Conservation (phyloP, 2,329 filamentous ascomycete species). For the Lanzia echinophila region DNA sequence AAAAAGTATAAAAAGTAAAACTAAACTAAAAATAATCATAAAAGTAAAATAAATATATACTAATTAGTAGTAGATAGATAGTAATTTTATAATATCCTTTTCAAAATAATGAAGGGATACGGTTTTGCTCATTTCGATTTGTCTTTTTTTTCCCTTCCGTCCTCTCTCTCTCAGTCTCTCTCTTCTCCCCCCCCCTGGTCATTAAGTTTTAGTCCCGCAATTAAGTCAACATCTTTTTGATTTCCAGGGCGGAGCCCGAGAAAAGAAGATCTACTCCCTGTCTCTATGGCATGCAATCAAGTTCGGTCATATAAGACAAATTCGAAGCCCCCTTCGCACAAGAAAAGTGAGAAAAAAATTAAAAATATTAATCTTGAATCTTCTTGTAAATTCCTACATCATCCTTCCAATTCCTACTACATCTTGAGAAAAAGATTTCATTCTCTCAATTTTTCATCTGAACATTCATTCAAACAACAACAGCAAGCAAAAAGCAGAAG, state of each 20-base stretch:
- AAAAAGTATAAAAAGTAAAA: neutral
- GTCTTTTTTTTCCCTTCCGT: constrained; percentile 23
- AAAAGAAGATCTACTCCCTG: constrained; percentile 22
- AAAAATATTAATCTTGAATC: constrained; percentile 14
- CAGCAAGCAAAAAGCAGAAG: too few relatives aligned
- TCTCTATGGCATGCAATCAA: constrained; percentile 23
- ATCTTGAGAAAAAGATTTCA: neutral
- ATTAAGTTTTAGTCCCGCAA: constrained; percentile 19
- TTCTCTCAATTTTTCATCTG: neutral
- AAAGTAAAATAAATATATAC: neutral
- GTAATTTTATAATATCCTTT: constrained; percentile 6
- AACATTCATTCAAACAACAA: neutral
- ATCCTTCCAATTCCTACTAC: constrained; percentile 9
- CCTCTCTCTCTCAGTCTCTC: too few relatives aligned
- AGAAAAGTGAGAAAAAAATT: constrained; percentile 1
- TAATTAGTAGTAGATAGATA: too few relatives aligned
- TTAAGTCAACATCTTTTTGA: constrained; percentile 13
- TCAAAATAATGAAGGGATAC: constrained; percentile 1
- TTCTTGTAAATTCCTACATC: constrained; percentile 12
- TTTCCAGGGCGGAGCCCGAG: constrained; percentile 15
- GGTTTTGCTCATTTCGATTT: constrained; percentile 26
- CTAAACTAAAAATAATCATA: neutral
- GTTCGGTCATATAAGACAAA: constrained; percentile 27
- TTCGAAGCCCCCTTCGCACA: constrained; percentile 22
- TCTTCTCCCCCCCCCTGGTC: constrained; percentile 28